Evolutionary conservation across 1,284 basidiomycete species (phyloP).

Genomic region (Albatrellus sp.): DNA sequence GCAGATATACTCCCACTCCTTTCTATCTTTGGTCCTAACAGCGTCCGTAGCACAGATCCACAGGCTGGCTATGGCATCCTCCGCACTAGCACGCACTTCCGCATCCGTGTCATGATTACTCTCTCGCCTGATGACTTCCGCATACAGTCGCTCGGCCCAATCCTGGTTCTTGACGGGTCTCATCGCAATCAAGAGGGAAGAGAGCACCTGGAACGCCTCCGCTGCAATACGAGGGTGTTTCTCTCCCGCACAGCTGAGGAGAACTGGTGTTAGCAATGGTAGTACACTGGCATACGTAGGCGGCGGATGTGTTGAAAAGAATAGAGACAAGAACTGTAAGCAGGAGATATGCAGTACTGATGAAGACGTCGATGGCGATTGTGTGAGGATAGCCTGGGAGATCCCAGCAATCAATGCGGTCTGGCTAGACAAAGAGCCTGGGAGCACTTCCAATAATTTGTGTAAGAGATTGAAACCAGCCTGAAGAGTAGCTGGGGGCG

Average conservation of each 20-base stretch:
- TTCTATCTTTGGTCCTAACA: slow-evolving; percentile 42
- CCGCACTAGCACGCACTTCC: slow-evolving; percentile 77
- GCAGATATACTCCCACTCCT: slow-evolving; percentile 77
- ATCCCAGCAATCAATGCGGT: slow-evolving; percentile 49
- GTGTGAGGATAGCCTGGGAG: slow-evolving; percentile 50
- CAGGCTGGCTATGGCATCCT: slow-evolving; percentile 75
- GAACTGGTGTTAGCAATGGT: slow-evolving; percentile 53
- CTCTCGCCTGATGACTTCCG: slow-evolving; percentile 61
- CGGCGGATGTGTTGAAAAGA: slow-evolving; percentile 74
- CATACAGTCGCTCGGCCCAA: slow-evolving; percentile 64
- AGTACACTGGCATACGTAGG: slow-evolving; percentile 53
- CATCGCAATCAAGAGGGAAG: slow-evolving; percentile 50
- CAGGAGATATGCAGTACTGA: slow-evolving; percentile 70
- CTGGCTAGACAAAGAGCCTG: slow-evolving; percentile 72
- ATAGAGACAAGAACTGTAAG: slow-evolving; percentile 74
- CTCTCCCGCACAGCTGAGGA: slow-evolving; percentile 63
- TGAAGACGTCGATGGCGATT: slow-evolving; percentile 53
- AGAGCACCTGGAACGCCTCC: slow-evolving; percentile 76
- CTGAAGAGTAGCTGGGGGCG: slow-evolving; percentile 68
- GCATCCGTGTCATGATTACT: slow-evolving; percentile 79
- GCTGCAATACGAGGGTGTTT: slow-evolving; percentile 68
- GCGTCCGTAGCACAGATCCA: slow-evolving; percentile 79
- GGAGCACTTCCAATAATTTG: slow-evolving; percentile 68
- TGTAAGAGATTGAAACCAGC: slow-evolving; percentile 76
- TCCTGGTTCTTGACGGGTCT: slow-evolving; percentile 47